Evolutionary conservation across 305 asterid species (phyloP), one percentile per base, ranked within the genome.

Genomic region (Ilex paraguariensis): DNA sequence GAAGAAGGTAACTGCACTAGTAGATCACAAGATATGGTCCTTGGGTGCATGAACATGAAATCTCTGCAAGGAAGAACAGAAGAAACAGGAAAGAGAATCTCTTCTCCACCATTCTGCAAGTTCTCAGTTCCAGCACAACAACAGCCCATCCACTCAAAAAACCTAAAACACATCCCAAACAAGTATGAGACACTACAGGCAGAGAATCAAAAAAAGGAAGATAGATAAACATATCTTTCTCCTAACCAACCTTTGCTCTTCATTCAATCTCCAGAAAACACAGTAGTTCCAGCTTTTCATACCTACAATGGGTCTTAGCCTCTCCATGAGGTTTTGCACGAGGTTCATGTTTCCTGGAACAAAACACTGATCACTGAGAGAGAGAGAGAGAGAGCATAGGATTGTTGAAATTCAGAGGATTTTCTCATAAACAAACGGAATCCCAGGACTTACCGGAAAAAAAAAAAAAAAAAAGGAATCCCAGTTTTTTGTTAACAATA

Each of bases 91-190:
- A 82, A 82, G 46, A 66, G 63, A 54, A 69, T 53, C 30, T 52
- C 56, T 54, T 76, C 87, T 32, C 79, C 85, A 32, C 55, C 65
- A 56, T 57, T 72, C 57, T 69, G 63, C 0, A 44, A 54, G 31
- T 68, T 68, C 70, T 77, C 84, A 57, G 75, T 65, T 65, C 96
- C 97, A 54, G 75, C 97, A 70, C 96, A 90, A 56, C 90, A 85
- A 61, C 97, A 87, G 56, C 77, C 86, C 75, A 73, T 70, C 92
- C 78, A 76, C 77, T 82, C 87, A 42, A 82, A 64, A 31, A 73
- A 71, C 78, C 82, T 78, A 61, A 2, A 57, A 30, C 51, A 13
- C 44, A 40, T 6, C 28, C 2, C 11, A 59, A 28, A 44, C 21
- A 13, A 11, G n/a, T 7, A 52, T n/a, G 13, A 49, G 51, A 32